A percentile compares a stretch with the other conserved stretches of the same genome.
These are phyloP conservation scores for Hypoxylon lienhwacheense DNA, from an alignment of 495 filamentous ascomycete genomes.

Conservation along the genomic window DNA sequence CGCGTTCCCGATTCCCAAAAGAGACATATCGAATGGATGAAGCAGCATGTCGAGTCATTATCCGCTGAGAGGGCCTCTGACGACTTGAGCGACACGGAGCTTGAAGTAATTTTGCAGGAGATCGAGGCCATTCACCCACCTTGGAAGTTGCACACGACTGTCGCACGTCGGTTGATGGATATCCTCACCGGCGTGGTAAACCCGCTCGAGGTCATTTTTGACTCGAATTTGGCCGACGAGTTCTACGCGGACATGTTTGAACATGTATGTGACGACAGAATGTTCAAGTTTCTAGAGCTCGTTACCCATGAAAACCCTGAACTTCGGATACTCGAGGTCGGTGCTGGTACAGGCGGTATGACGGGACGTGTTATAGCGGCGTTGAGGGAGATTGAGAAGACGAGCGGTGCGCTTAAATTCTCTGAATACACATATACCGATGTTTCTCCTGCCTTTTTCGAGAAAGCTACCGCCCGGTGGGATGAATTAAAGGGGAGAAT, in stretches of 20 bases:
- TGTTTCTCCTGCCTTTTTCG: constrained; percentile 56
- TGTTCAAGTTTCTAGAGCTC: constrained; percentile 30
- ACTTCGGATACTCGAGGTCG: constrained; percentile 51
- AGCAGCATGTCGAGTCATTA: constrained; percentile 19
- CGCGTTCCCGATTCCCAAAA: constrained; percentile 13
- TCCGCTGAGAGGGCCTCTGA: neutral
- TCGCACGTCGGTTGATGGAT: constrained; percentile 36
- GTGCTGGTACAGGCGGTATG: constrained; percentile 50
- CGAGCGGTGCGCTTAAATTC: constrained; percentile 32
- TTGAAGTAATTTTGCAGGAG: constrained; percentile 21
- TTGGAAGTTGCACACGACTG: constrained; percentile 34
- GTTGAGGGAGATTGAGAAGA: constrained; percentile 26
- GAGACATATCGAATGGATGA: constrained; percentile 35
- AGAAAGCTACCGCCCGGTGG: constrained; percentile 39
- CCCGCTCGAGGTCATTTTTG: constrained; percentile 43
- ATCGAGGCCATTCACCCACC: constrained; percentile 23
- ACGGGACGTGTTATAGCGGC: constrained; percentile 27
- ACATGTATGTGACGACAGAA: constrained; percentile 26
- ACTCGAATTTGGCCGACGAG: constrained; percentile 22
- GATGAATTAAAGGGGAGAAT: constrained; percentile 23
- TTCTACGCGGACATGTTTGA: constrained; percentile 36
- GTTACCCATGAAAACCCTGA: constrained; percentile 46
- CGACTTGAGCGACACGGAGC: constrained; percentile 19
- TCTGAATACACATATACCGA: constrained; percentile 55
- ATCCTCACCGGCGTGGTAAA: constrained; percentile 48